Conservation (phyloP, 1,284 basidiomycete species). For the Pisolithus thermaeus region DNA sequence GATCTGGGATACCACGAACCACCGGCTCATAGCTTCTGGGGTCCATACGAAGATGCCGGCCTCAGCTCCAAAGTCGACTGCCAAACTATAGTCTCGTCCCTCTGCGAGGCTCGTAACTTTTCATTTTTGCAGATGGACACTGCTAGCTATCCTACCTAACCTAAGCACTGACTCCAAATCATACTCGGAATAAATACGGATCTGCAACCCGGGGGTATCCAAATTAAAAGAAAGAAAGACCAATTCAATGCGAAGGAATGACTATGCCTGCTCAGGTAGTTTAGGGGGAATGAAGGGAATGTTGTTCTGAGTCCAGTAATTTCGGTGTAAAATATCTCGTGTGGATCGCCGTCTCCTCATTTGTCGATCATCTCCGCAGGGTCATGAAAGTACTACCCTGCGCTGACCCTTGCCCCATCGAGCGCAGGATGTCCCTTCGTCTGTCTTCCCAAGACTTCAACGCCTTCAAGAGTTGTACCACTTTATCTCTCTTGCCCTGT, state of each 20-base stretch:
- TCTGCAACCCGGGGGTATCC: background rate
- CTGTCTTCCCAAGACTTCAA: conserved; percentile 77
- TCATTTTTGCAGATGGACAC: no score
- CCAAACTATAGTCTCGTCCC: conserved; percentile 16
- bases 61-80: conserved; percentile 9
- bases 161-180: background rate
- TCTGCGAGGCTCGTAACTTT: background rate
- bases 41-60: conserved; percentile 34
- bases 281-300: background rate
- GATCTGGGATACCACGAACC: conserved; percentile 34
- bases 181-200: background rate
- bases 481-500: conserved; percentile 72
- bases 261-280: background rate
- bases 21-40: conserved; percentile 31
- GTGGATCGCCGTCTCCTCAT: background rate
- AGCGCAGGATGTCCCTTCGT: conserved; percentile 47
- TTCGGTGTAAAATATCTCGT: background rate
- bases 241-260: background rate
- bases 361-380: background rate
- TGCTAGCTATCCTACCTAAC: background rate
- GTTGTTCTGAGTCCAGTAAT: background rate
- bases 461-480: conserved; percentile 70
- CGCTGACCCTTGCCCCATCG: conserved; percentile 40
- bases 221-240: background rate
- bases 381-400: background rate